Evolutionary conservation across 2,329 filamentous ascomycete species (phyloP).

Genomic region (Neurospora sp.): DNA sequence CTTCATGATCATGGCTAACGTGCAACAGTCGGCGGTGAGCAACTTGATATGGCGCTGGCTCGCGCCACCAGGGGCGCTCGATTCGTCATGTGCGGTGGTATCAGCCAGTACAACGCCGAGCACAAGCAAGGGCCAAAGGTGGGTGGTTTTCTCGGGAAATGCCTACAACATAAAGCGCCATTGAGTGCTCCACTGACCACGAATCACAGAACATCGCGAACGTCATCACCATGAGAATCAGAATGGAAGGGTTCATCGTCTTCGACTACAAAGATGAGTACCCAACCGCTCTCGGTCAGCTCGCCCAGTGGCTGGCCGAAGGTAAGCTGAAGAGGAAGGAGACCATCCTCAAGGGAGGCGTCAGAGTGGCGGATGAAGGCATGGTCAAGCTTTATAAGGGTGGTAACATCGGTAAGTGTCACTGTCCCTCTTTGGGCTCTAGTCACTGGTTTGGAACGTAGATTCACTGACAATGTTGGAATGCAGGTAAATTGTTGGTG

Average conservation of each 20-base stretch:
- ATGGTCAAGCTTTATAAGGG: slow-evolving; percentile 58
- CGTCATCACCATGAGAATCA: slow-evolving; percentile 21
- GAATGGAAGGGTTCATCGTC: slow-evolving; percentile 64
- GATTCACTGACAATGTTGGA: neutral
- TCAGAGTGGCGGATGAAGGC: slow-evolving; percentile 52
- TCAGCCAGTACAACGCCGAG: slow-evolving; percentile 58
- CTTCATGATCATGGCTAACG: slow-evolving; percentile 3
- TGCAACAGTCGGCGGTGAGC: slow-evolving; percentile 53
- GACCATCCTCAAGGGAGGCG: slow-evolving; percentile 60
- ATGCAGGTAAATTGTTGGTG: slow-evolving; percentile 16
- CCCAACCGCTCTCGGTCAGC: slow-evolving; percentile 45
- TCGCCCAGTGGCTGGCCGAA: slow-evolving; percentile 58
- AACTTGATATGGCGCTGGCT: slow-evolving; percentile 54
- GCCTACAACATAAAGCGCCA: neutral
- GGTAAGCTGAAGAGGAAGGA: slow-evolving; percentile 65
- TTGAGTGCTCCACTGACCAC: slow-evolving; percentile 1
- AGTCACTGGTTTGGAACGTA: no score
- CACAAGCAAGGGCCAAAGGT: slow-evolving; percentile 46
- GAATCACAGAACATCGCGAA: slow-evolving; percentile 20
- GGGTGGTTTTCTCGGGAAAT: slow-evolving; percentile 9
- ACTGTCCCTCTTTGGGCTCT: no score
- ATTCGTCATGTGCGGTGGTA: slow-evolving; percentile 63
- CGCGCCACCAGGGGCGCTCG: slow-evolving; percentile 54
- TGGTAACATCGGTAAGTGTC: slow-evolving; percentile 51
- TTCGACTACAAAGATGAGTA: slow-evolving; percentile 56